A percentile compares a stretch with the other conserved stretches of the same genome.
Evolutionary conservation across 805 yeast species (phyloP).

Genomic region (Kockiozyma suomiensis): DNA sequence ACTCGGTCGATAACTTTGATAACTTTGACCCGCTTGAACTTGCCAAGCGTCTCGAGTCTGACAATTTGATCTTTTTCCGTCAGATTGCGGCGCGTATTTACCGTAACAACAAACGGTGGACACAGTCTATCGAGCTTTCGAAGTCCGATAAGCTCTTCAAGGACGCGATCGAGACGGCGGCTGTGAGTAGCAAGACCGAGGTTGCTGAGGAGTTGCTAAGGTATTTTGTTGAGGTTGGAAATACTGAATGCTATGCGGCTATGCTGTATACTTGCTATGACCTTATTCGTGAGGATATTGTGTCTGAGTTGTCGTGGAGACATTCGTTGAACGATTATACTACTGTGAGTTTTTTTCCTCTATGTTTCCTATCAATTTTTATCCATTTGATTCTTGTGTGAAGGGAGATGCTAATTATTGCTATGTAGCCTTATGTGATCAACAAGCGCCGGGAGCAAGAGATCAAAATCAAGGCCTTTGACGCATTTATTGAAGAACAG

Average conservation of each 20-base stretch:
- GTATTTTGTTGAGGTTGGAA: conserved; percentile 95
- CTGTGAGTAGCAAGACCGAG: conserved; percentile 73
- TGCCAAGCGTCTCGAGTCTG: conserved; percentile 91
- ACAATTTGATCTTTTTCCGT: conserved; percentile 87
- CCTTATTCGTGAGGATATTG: conserved; percentile 76
- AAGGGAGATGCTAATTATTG: background rate
- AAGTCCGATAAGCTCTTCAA: conserved; percentile 93
- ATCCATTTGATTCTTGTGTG: no score
- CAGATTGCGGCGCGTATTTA: conserved; percentile 93
- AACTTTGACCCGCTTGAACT: conserved; percentile 89
- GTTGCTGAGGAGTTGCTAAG: conserved; percentile 85
- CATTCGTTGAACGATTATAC: conserved; percentile 79
- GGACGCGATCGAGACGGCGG: conserved; percentile 90
- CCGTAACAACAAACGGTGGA: conserved; percentile 92
- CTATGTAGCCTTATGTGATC: conserved; percentile 73
- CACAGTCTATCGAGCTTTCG: conserved; percentile 81
- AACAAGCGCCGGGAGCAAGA: conserved; percentile 80
- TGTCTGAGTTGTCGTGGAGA: conserved; percentile 89
- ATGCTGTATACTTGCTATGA: conserved; percentile 84
- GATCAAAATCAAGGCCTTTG: conserved; percentile 62
- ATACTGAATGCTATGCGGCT: conserved; percentile 92
- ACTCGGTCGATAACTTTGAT: conserved; percentile 85
- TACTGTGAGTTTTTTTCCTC: conserved; percentile 45
- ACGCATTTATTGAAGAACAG: conserved; percentile 71
- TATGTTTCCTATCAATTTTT: no score